Conservation (phyloP, 2,329 filamentous ascomycete genomes). For the Colletotrichum paranaense region DNA sequence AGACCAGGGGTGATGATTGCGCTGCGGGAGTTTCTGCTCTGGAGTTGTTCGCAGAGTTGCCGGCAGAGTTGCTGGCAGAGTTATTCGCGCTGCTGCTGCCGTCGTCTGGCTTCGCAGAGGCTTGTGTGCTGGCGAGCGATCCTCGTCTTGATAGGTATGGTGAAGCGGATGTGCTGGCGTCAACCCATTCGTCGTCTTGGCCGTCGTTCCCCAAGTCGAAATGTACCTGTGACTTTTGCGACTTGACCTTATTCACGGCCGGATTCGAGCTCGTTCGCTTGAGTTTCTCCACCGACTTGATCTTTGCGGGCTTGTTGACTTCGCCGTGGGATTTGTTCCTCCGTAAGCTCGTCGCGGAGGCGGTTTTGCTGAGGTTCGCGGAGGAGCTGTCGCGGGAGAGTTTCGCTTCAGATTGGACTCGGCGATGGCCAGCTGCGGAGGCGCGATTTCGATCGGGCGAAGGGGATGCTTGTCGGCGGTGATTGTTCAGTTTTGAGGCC, state of each 20-base stretch:
- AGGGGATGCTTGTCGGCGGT: slow-evolving; percentile 56
- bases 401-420: slow-evolving; percentile 52
- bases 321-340: slow-evolving; percentile 71
- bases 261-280: slow-evolving; percentile 65
- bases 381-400: slow-evolving; percentile 58
- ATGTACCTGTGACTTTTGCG: slow-evolving; percentile 65
- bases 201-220: slow-evolving; percentile 70
- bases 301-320: slow-evolving; percentile 56
- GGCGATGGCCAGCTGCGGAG: slow-evolving; percentile 41
- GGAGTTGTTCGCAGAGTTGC: slow-evolving; percentile 41
- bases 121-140: slow-evolving; percentile 53
- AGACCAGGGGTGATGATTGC: slow-evolving; percentile 32
- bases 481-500: slow-evolving; percentile 49
- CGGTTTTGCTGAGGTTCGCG: slow-evolving; percentile 63
- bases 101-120: slow-evolving; percentile 53
- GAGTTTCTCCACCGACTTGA: slow-evolving; percentile 62
- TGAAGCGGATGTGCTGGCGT: slow-evolving; percentile 72
- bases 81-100: slow-evolving; percentile 44
- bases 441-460: slow-evolving; percentile 49
- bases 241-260: slow-evolving; percentile 56
- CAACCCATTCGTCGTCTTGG: slow-evolving; percentile 73
- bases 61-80: slow-evolving; percentile 40
- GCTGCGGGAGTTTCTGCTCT: slow-evolving; percentile 38
- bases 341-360: slow-evolving; percentile 66
- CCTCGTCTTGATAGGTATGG: slow-evolving; percentile 64